Percentiles rank a stretch among this genome's conserved stretches.
phyloP scores from a whole-genome alignment of 2,329 filamentous ascomycete species.

The Gnomoniopsis sp. region DNA sequence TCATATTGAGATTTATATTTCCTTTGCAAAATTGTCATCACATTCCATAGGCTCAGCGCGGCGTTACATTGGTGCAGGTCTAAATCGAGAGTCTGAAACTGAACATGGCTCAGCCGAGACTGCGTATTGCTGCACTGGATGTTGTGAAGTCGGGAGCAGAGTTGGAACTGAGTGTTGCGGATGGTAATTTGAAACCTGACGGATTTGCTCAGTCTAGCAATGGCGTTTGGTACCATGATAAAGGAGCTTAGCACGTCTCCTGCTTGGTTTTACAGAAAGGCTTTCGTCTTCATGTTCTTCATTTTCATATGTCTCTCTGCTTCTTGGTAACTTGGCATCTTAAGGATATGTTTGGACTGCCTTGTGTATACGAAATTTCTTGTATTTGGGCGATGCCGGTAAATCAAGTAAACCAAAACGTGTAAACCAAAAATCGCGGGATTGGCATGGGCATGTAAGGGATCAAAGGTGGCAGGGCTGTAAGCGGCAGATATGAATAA shows the following conservation, averaged over 20 bases:
- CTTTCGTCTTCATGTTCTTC: neutral
- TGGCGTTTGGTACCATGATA: neutral
- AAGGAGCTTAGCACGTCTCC: neutral
- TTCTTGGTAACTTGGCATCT: neutral
- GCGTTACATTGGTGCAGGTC: constrained; percentile 13
- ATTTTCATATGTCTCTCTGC: neutral
- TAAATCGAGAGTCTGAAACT: neutral
- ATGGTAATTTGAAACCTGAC: neutral
- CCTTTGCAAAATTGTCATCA: constrained; percentile 1
- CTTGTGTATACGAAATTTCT: neutral
- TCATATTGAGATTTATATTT: neutral
- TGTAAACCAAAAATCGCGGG: neutral
- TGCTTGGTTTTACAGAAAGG: neutral
- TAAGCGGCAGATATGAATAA: too few relatives aligned
- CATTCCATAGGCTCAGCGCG: constrained; percentile 15
- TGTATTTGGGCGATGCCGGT: neutral
- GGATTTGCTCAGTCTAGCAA: neutral
- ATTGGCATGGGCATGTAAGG: neutral
- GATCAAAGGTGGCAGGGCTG: too few relatives aligned
- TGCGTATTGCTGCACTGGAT: neutral
- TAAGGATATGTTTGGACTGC: neutral
- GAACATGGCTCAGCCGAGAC: neutral
- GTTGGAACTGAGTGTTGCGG: neutral
- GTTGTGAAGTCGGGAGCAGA: neutral
- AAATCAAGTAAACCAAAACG: neutral